Evolutionary conservation across 176 grass and related monocot genomes (phyloP).

Genomic region (Aegilops tauschii): DNA sequence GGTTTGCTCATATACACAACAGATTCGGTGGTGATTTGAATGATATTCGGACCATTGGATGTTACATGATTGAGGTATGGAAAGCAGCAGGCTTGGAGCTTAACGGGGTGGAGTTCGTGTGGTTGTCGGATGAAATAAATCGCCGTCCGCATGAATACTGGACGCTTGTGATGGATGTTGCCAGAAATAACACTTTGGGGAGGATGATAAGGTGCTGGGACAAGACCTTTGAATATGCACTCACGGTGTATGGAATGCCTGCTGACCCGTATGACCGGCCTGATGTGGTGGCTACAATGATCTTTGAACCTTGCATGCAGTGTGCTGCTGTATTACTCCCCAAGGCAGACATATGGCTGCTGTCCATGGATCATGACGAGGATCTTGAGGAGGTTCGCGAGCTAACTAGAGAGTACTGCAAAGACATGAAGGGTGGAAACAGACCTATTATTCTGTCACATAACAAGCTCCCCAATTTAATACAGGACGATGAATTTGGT

Average conservation of each 20-base stretch:
- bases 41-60: not conserved
- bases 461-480: not conserved
- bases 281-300: conserved; percentile 32
- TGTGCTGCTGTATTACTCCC: conserved; percentile 54
- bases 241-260: not conserved
- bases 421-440: not conserved
- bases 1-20: not conserved
- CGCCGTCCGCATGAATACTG: conserved; percentile 43
- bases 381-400: conserved; percentile 7
- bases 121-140: conserved; percentile 63
- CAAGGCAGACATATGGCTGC: conserved; percentile 63
- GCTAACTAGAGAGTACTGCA: conserved; percentile 31
- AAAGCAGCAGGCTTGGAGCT: not conserved
- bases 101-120: not conserved
- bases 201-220: conserved; percentile 35
- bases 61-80: not conserved
- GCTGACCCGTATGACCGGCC: not conserved
- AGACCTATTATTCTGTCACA: not conserved
- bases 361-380: conserved; percentile 56
- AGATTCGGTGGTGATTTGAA: not conserved
- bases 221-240: no score
- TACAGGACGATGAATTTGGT: not conserved
- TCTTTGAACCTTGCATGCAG: conserved; percentile 62
- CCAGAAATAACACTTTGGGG: conserved; percentile 34
- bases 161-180: conserved; percentile 59